phyloP scores from a whole-genome alignment of 768 basidiomycete genomes.

The Hygrocybe coccinea region DNA sequence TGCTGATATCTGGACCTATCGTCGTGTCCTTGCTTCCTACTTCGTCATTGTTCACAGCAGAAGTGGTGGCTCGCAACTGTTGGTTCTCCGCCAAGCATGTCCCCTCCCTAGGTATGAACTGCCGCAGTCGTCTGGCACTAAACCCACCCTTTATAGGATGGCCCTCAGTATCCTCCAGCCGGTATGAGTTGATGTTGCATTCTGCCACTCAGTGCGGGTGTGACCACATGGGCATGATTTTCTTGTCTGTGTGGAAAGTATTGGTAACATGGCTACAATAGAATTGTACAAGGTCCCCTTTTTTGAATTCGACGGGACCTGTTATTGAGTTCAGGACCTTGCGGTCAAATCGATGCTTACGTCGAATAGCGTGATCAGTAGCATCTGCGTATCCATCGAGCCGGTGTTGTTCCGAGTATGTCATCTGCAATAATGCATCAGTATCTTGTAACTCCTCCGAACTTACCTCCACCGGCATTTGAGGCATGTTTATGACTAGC shows the following conservation, averaged over 20 bases:
- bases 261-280: slow-evolving; percentile 13
- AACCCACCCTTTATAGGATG: slow-evolving; percentile 12
- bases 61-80: too few relatives aligned
- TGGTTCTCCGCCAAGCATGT: slow-evolving; percentile 18
- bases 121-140: slow-evolving; percentile 16
- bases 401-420: slow-evolving; percentile 28
- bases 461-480: too few relatives aligned
- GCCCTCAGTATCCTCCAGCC: slow-evolving; percentile 15
- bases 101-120: slow-evolving; percentile 18
- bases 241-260: slow-evolving; percentile 20
- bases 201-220: neutral
- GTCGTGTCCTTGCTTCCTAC: too few relatives aligned
- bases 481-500: too few relatives aligned
- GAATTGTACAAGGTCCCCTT: slow-evolving; percentile 32
- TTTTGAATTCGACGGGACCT: slow-evolving; percentile 21
- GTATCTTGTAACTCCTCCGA: too few relatives aligned
- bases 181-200: neutral
- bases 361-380: slow-evolving; percentile 20
- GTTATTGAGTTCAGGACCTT: slow-evolving; percentile 9
- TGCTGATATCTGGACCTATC: too few relatives aligned
- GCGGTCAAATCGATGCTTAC: slow-evolving; percentile 26
- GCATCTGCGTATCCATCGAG: slow-evolving; percentile 25
- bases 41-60: too few relatives aligned
- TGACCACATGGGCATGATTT: slow-evolving; percentile 20
- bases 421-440: too few relatives aligned